Base-by-base conservation (phyloP, 139 green algal species). In the Mesostigma viride region DNA sequence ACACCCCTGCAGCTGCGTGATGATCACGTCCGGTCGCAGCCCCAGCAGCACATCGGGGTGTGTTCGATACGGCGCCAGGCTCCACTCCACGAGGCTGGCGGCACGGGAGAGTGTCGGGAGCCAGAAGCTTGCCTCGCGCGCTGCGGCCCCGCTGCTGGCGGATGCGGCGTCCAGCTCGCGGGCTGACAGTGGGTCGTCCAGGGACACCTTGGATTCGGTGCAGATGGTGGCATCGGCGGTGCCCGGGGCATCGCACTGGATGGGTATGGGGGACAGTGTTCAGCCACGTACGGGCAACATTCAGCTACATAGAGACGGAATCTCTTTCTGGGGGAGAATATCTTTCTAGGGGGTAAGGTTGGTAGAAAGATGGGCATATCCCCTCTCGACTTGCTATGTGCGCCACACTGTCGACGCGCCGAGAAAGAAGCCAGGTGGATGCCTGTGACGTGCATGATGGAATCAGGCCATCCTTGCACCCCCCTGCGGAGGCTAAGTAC, bases 21-120 rank as follows among this genome's bases (percentile, higher is more conserved):
- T 74, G 20, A 87, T 70, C 6, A 88, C 78, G 31, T 86, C 75
- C 1, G 82, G 82, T 20, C 68, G 69, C 20, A 88, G 64, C 53
- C 51, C 27, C 2, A 1, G 31, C 58, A 87, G 67, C 36, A 24
- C 22, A n/a, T 73, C 67, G 17, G 74, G 6, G 31, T 82, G 48
- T 24, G 77, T 69, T 48, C 80, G 71, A 64, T 86, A 87, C 35
- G 84, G 70, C 33, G 71, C 66, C 36, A 81, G 56, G 2, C 80
- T 78, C 33, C 67, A 75, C 62, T 88, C 67, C 17, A 87, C 70
- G 27, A 86, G 44, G 1, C 72, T 32, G n/a, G 58, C 58, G 4
- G 57, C n/a, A n/a, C 35, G 17, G 30, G 35, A 31, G n/a, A n/a
- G n/a, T n/a, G n/a, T n/a, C n/a, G 4, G n/a, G 22, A n/a, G 22